Evolutionary conservation across 2,329 filamentous ascomycete genomes (phyloP).

Genomic region (Hymenoscyphus linearis): DNA sequence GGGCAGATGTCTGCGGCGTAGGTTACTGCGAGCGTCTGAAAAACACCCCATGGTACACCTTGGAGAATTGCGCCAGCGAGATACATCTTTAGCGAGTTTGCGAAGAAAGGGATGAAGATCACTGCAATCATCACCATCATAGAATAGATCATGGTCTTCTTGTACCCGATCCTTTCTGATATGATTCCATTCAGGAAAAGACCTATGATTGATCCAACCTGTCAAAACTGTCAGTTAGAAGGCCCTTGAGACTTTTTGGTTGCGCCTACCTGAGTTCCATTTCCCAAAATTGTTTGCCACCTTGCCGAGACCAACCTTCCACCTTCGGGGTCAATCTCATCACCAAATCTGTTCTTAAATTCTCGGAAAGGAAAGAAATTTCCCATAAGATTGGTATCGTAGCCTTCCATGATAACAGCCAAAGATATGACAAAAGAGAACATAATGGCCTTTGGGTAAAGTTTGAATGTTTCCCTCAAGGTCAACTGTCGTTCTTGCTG

Average conservation of each 20-base stretch:
- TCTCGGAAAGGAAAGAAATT: slow-evolving; percentile 33
- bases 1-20: slow-evolving; percentile 45
- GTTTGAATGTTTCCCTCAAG: slow-evolving; percentile 10
- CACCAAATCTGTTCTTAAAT: slow-evolving; percentile 32
- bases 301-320: slow-evolving; percentile 23
- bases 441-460: slow-evolving; percentile 24
- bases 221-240: neutral
- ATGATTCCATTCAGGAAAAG: slow-evolving; percentile 43
- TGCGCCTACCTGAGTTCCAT: slow-evolving; percentile 21
- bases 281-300: slow-evolving; percentile 31
- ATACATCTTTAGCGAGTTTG: slow-evolving; percentile 25
- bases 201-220: slow-evolving; percentile 37
- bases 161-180: slow-evolving; percentile 39
- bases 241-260: no score
- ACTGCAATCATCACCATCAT: slow-evolving; percentile 35
- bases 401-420: slow-evolving; percentile 39
- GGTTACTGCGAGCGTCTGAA: slow-evolving; percentile 37
- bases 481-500: neutral
- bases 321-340: slow-evolving; percentile 8
- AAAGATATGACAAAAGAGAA: slow-evolving; percentile 36
- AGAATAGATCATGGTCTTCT: slow-evolving; percentile 32
- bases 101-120: slow-evolving; percentile 47
- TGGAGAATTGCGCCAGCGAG: slow-evolving; percentile 42
- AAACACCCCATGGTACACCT: slow-evolving; percentile 45
- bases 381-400: slow-evolving; percentile 34